Conservation (phyloP, 768 basidiomycete genomes). For the Hygrophorus russula region DNA sequence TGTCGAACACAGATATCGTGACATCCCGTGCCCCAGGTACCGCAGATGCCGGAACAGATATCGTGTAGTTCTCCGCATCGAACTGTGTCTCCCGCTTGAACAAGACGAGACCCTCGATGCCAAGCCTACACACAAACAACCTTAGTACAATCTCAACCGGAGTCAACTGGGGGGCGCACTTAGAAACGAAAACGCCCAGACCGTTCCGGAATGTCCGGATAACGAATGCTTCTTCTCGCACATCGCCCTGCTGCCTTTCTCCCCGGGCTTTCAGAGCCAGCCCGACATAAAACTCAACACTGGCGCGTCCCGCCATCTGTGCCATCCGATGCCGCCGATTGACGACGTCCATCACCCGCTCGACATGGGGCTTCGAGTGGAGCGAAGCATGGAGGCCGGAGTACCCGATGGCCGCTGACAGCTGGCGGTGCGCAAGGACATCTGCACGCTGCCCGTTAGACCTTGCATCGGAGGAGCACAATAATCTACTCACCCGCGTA, state of each 20-base stretch:
- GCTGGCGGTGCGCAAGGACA: conserved; percentile 88
- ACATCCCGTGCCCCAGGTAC: conserved; percentile 26
- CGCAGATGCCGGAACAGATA: conserved; percentile 47
- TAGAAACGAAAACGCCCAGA: conserved; percentile 89
- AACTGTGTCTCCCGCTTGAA: conserved; percentile 88
- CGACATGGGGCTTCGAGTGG: conserved; percentile 82
- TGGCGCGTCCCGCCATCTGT: conserved; percentile 94
- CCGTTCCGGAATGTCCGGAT: conserved; percentile 94
- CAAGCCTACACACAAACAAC: conserved; percentile 42
- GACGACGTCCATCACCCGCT: conserved; percentile 74
- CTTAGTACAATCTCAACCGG: neutral
- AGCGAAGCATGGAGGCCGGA: conserved; percentile 75
- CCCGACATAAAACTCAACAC: conserved; percentile 96
- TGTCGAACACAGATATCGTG: conserved; percentile 84
- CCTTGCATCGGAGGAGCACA: neutral
- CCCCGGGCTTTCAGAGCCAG: conserved; percentile 72
- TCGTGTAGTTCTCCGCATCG: conserved; percentile 83
- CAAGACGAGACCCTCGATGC: conserved; percentile 87
- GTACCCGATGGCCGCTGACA: conserved; percentile 82
- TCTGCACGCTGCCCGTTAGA: conserved; percentile 31
- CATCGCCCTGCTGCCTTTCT: conserved; percentile 30
- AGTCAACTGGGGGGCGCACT: conserved; percentile 32
- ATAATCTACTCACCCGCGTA: conserved; percentile 61
- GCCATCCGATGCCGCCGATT: conserved; percentile 93
- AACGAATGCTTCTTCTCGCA: conserved; percentile 81